Conservation (phyloP, 1,139 yeast species). For the Taphrina wiesneri region DNA sequence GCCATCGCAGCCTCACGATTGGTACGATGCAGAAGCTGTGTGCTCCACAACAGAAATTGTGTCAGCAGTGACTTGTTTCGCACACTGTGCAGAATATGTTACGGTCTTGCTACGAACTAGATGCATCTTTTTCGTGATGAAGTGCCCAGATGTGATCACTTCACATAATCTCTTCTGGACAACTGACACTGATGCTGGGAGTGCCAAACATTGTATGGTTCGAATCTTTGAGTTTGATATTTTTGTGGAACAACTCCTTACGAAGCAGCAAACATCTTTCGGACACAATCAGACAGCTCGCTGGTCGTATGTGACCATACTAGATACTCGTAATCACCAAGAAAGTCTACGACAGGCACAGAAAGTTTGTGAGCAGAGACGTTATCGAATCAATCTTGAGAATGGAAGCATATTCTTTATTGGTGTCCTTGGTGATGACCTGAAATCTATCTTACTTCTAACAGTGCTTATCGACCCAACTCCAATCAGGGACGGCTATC, state of each 20-base stretch:
- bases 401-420: neutral
- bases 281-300: neutral
- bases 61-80: neutral
- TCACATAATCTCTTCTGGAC: neutral
- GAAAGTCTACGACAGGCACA: neutral
- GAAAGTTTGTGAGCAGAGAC: neutral
- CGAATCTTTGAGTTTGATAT: constrained; percentile 5
- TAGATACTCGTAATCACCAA: neutral
- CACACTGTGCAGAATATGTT: neutral
- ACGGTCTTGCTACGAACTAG: neutral
- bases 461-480: neutral
- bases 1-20: neutral
- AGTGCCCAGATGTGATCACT: too few species aligned
- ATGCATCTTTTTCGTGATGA: constrained; percentile 3
- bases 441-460: neutral
- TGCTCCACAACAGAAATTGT: neutral
- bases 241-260: neutral
- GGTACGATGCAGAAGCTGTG: neutral
- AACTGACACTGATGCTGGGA: neutral
- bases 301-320: neutral
- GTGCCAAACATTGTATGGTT: neutral
- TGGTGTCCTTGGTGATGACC: constrained; percentile 10
- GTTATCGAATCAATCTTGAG: neutral
- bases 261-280: neutral
- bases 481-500: neutral